Evolutionary conservation across 441 rosid genomes (phyloP).

Genomic region (Dalechampia spathulata): DNA sequence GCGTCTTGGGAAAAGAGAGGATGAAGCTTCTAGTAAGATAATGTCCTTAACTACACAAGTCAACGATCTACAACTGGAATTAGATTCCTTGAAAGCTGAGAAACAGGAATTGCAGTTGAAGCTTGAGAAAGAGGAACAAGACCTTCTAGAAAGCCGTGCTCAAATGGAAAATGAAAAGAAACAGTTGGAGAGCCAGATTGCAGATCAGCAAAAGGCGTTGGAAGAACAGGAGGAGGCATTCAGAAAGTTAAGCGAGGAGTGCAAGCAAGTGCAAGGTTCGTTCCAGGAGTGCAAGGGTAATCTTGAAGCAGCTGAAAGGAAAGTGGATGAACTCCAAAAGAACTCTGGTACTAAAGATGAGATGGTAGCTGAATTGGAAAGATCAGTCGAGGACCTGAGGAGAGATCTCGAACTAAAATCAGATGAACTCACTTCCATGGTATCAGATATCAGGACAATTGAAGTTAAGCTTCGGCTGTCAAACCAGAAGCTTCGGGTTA

Average conservation of each 20-base stretch:
- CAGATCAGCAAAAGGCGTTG: slow-evolving; percentile 44
- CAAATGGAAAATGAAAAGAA: slow-evolving; percentile 32
- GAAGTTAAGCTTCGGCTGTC: slow-evolving; percentile 88
- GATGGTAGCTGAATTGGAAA: slow-evolving; percentile 43
- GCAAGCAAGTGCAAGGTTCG: slow-evolving; percentile 35
- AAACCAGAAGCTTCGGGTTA: slow-evolving; percentile 91
- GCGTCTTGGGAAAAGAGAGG: slow-evolving; percentile 23
- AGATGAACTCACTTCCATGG: slow-evolving; percentile 51
- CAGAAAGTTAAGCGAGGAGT: slow-evolving; percentile 48
- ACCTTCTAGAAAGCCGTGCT: slow-evolving; percentile 30
- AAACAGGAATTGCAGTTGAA: slow-evolving; percentile 37
- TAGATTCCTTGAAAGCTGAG: slow-evolving; percentile 34
- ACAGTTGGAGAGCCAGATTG: slow-evolving; percentile 28
- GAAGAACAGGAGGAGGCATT: slow-evolving; percentile 44
- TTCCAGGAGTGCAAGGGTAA: slow-evolving; percentile 50
- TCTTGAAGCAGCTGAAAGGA: slow-evolving; percentile 53
- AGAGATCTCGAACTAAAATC: slow-evolving; percentile 69
- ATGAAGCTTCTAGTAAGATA: slow-evolving; percentile 38
- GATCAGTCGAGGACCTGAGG: slow-evolving; percentile 49
- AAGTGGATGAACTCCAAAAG: slow-evolving; percentile 42
- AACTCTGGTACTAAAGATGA: slow-evolving; percentile 34
- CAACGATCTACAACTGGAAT: slow-evolving; percentile 36
- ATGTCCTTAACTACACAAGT: slow-evolving; percentile 28
- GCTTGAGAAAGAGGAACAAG: slow-evolving; percentile 43
- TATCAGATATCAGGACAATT: slow-evolving; percentile 46